phyloP scores from a whole-genome alignment of 2,329 filamentous ascomycete genomes.

The Pseudogymnoascus sp. region DNA sequence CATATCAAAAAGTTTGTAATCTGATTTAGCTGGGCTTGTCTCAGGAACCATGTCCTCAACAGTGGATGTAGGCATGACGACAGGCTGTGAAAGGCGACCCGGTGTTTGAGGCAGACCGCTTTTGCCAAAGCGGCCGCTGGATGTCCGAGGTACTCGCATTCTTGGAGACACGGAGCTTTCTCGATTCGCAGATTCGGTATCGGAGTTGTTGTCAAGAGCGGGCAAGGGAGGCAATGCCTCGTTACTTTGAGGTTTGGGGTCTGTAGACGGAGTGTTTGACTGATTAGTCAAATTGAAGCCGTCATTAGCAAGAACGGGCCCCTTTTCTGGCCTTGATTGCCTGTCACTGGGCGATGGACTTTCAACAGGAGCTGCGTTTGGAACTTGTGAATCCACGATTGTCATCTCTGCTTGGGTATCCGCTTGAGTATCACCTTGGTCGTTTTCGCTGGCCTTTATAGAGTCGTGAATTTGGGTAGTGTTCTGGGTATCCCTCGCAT shows the following conservation, averaged over 20 bases:
- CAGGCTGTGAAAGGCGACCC: background rate
- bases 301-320: background rate
- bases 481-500: constrained; percentile 23
- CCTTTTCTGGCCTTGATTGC: background rate
- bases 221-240: background rate
- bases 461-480: constrained; percentile 8
- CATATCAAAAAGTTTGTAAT: constrained; percentile 10
- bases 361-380: background rate
- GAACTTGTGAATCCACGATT: background rate
- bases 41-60: constrained; percentile 24
- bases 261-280: constrained; percentile 3
- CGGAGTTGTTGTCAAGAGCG: background rate
- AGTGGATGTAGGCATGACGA: background rate
- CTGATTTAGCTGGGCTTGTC: constrained; percentile 25
- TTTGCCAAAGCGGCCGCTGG: background rate
- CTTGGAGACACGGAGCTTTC: background rate
- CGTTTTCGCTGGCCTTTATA: background rate
- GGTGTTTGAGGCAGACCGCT: background rate
- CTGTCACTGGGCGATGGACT: background rate
- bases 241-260: background rate
- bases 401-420: constrained; percentile 5
- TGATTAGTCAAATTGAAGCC: background rate
- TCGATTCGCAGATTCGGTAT: background rate
- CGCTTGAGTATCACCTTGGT: background rate
- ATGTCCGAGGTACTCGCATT: background rate